Percentiles rank a stretch among this genome's conserved stretches.
Evolutionary conservation across 2,329 filamentous ascomycete genomes (phyloP).

Genomic region (Fusarium sp.): DNA sequence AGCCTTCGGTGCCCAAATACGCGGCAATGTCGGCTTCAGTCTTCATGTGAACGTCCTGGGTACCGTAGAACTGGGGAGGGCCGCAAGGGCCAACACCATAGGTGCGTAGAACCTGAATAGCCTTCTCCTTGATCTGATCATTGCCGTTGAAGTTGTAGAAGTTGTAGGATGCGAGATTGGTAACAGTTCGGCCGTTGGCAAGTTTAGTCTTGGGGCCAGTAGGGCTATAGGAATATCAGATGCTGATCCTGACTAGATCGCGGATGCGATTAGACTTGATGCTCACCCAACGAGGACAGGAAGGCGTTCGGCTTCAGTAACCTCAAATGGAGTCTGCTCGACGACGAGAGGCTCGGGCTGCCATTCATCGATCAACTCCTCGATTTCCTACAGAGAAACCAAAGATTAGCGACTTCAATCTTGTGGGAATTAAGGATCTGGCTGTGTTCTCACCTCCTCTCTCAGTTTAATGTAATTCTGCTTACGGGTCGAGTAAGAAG

Average conservation of each 20-base stretch:
- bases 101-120: constrained; percentile 89
- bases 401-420: neutral
- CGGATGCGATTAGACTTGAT: neutral
- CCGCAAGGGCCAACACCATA: constrained; percentile 98
- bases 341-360: constrained; percentile 89
- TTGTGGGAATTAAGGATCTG: neutral
- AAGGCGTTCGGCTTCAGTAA: constrained; percentile 81
- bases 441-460: constrained; percentile 65
- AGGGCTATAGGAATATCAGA: constrained; percentile 51
- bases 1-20: constrained; percentile 85
- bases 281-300: constrained; percentile 86
- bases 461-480: constrained; percentile 88
- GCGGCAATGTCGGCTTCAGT: constrained; percentile 92
- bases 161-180: constrained; percentile 93
- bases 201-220: constrained; percentile 92
- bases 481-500: constrained; percentile 90
- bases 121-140: constrained; percentile 92
- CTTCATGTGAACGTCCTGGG: constrained; percentile 97
- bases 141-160: constrained; percentile 97
- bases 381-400: constrained; percentile 74
- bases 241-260: neutral
- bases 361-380: constrained; percentile 97
- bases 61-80: constrained; percentile 97
- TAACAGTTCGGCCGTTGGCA: constrained; percentile 86
- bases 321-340: constrained; percentile 76